Evolutionary conservation across 73 alveolate genomes (phyloP), one percentile per base, ranked within the genome.

Genomic region (Blepharisma japonicum): DNA sequence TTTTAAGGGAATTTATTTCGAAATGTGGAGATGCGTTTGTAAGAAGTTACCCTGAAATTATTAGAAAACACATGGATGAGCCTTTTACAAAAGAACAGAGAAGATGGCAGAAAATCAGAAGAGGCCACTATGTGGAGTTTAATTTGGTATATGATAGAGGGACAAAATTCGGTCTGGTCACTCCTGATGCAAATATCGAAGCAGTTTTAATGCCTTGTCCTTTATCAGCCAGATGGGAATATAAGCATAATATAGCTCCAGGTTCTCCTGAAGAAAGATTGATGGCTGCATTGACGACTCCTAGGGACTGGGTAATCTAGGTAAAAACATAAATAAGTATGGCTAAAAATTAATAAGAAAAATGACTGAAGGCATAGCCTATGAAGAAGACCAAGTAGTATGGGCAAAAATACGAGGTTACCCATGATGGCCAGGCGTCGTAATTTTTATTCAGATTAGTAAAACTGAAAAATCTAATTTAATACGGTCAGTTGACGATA

Each of bases 141-240:
- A 92, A 92, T 71, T 85, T 92, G 25, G 87, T 90, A 21, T 90
- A 87, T 53, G 98, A 92, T 61, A 90, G 98, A 71, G 98, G 98
- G 18, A 92, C 96, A 20, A 87, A 81, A 68, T 92, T 92, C 83
- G 98, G 98, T 9, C 84, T 92, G 11, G 84, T 84, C 56, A 87
- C 95, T 23, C 95, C 95, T 4, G 88, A 84, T 68, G 92, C 96
- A 6, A 83, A 90, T 54, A 87, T 92, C 8, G 98, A 92, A 77
- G 89, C 90, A 25, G 88, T 92, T 14, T 82, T 92, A 68, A 89
- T 92, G 92, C 83, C 95, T 55, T 81, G 91, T 21, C 98, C 98
- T 23, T 86, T 81, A 8, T 45, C 68, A 25, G 89, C 94, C 51
- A 79, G 86, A 25, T 92, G 94, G 94, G 94, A 84, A 80, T 92